These are phyloP conservation scores for Alternaria incomplexa DNA, from an alignment of 2,329 filamentous ascomycete genomes.

Conservation along the genomic window DNA sequence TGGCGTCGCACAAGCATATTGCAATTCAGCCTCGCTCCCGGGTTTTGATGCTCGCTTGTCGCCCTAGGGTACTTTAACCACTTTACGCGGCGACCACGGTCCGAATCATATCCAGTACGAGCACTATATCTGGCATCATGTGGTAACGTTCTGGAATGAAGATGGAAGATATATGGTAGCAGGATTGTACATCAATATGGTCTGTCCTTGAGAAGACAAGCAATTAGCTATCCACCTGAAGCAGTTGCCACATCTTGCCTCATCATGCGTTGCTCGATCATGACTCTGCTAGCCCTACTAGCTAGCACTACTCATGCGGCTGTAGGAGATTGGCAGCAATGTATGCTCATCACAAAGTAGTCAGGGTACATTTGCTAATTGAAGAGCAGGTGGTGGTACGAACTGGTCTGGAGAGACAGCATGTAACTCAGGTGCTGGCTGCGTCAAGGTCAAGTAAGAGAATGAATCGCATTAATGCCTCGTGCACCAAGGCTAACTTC, in stretches of 20 bases:
- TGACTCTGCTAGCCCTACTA: slow-evolving; percentile 29
- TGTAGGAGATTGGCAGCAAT: slow-evolving; percentile 44
- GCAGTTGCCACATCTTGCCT: not conserved
- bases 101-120: slow-evolving; percentile 30
- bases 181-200: not conserved
- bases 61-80: slow-evolving; percentile 21
- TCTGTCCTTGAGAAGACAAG: not conserved
- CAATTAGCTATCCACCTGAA: not conserved
- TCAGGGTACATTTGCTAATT: slow-evolving; percentile 1
- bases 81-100: slow-evolving; percentile 36
- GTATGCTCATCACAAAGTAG: slow-evolving; percentile 18
- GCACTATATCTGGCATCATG: slow-evolving; percentile 26
- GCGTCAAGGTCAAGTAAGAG: slow-evolving; percentile 40
- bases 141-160: slow-evolving; percentile 14
- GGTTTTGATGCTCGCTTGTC: slow-evolving; percentile 10
- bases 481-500: slow-evolving; percentile 5
- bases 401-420: slow-evolving; percentile 34
- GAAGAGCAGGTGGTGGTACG: slow-evolving; percentile 34
- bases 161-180: slow-evolving; percentile 8
- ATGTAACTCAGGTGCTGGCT: slow-evolving; percentile 34
- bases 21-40: slow-evolving; percentile 4
- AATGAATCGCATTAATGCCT: not conserved
- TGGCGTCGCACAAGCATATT: slow-evolving; percentile 16
- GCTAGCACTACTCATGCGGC: slow-evolving; percentile 31
- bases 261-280: slow-evolving; percentile 31